Base-by-base conservation (phyloP, 345 rosid genomes). In the Durio zibethinus region DNA sequence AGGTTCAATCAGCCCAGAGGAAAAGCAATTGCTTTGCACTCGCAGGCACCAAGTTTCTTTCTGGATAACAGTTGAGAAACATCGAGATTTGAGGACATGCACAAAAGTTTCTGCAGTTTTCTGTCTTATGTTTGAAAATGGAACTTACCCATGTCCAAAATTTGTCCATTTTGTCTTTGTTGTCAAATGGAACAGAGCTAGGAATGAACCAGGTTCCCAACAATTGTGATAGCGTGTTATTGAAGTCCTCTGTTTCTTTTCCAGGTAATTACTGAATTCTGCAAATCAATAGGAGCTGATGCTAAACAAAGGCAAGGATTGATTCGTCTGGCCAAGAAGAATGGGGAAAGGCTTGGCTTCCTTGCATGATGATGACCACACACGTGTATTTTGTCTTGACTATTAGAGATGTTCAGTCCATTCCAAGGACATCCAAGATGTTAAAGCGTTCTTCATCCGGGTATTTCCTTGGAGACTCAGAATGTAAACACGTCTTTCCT, bases 241-340 rank as follows among this genome's bases (percentile, higher is more conserved):
- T 27, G 53, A 74, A 36, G 3, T 43, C 18, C 20, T 43, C 12
- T 14, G 1, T 15, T 14, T 14, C 0, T 12, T 54, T 65, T 62
- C 31, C 91, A 93, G 98, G 97, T 96, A 70, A 96, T 94, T 48
- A 94, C 90, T 1, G 98, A 93, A 78, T 96, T 96, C 84, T 96
- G 98, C 89, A 96, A 89, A 86, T 86, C 99, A 11, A 93, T 96
- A 43, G 99, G 99, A 80, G 98, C 99, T 7, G 99, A 96, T 87
- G 84, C 91, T 0, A 96, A 96, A 79, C 99, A 93, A 81, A 90
- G 98, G 88, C 99, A 96, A 84, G 98, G 99, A 21, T 83, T 96
- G 73, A 96, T 96, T 50, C 89, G 99, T 61, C 76, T 96, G 79
- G 99, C 97, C n/a, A 96, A 93, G 89, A 96, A 93, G 88, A 96